phyloP scores from a whole-genome alignment of 495 filamentous ascomycete genomes.

The Xylaria nigripes region DNA sequence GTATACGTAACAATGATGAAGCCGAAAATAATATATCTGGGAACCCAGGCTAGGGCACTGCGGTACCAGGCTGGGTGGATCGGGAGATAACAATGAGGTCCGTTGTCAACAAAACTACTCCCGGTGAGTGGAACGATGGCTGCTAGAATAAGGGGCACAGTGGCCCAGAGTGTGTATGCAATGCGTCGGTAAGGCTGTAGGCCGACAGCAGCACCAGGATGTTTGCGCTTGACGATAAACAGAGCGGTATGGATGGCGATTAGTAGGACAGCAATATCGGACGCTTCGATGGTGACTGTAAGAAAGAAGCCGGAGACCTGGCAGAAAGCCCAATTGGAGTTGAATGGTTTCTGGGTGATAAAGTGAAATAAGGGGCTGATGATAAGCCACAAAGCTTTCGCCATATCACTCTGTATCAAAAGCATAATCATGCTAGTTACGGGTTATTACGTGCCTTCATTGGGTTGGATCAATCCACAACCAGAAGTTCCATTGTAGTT shows the following conservation, averaged over 20 bases:
- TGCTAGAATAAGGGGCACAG: constrained; percentile 51
- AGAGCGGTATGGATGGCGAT: constrained; percentile 64
- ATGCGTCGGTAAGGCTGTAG: constrained; percentile 55
- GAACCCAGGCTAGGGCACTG: constrained; percentile 59
- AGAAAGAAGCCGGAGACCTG: constrained; percentile 60
- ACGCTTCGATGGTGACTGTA: constrained; percentile 55
- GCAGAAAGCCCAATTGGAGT: constrained; percentile 49
- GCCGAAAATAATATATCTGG: constrained; percentile 59
- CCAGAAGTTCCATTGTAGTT: background rate
- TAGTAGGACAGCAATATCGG: constrained; percentile 59
- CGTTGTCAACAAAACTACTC: constrained; percentile 46
- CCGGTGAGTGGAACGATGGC: constrained; percentile 56
- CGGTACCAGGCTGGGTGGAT: constrained; percentile 56
- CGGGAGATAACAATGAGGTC: constrained; percentile 60
- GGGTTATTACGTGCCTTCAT: constrained; percentile 16
- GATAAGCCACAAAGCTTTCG: constrained; percentile 58
- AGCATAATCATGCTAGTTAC: constrained; percentile 56
- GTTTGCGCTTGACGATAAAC: constrained; percentile 53
- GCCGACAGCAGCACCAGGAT: constrained; percentile 35
- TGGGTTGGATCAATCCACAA: background rate
- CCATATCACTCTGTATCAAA: constrained; percentile 58
- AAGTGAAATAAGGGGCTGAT: constrained; percentile 50
- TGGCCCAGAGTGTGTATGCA: constrained; percentile 47
- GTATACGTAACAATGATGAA: constrained; percentile 54
- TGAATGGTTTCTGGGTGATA: constrained; percentile 30